These are phyloP conservation scores for Pseudonectria buxi DNA, from an alignment of 2,329 filamentous ascomycete genomes.

Conservation along the genomic window DNA sequence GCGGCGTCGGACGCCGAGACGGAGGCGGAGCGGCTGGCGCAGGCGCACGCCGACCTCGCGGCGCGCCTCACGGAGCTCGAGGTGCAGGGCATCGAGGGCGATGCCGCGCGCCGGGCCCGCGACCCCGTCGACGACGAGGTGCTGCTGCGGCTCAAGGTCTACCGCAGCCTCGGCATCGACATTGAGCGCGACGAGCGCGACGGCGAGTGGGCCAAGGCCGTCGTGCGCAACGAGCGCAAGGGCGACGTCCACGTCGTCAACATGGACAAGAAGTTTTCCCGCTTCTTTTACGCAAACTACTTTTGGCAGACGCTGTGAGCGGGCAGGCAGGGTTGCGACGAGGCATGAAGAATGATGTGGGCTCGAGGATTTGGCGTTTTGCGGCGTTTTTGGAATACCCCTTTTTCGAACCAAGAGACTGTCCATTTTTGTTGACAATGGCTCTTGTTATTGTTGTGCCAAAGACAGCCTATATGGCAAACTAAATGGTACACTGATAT, in stretches of 20 bases:
- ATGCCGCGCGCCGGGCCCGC: conserved; percentile 24
- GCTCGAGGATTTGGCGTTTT: conserved; percentile 4
- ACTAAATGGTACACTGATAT: too few species aligned
- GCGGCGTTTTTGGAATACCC: not conserved
- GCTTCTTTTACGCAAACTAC: conserved; percentile 90
- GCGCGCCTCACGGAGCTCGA: conserved; percentile 76
- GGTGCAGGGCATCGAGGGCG: conserved; percentile 76
- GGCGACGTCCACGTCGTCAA: conserved; percentile 94
- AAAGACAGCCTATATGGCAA: too few species aligned
- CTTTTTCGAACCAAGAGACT: too few species aligned
- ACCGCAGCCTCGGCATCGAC: conserved; percentile 84
- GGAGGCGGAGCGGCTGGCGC: conserved; percentile 85
- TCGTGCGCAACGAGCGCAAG: conserved; percentile 77
- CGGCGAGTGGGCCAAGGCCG: conserved; percentile 77
- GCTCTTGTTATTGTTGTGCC: too few species aligned
- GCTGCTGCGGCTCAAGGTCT: conserved; percentile 77
- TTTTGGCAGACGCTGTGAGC: conserved; percentile 83
- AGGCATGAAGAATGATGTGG: conserved; percentile 4
- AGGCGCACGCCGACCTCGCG: conserved; percentile 68
- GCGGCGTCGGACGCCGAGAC: conserved; percentile 82
- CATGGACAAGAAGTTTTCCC: conserved; percentile 85
- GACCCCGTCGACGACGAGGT: conserved; percentile 57
- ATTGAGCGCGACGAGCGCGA: conserved; percentile 66
- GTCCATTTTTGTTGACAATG: too few species aligned
- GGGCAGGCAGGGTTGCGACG: conserved; percentile 2